A percentile compares a stretch with the other conserved stretches of the same genome.
These are phyloP conservation scores for Lactuca saligna DNA, from an alignment of 129 eudicot species.

Conservation along the genomic window DNA sequence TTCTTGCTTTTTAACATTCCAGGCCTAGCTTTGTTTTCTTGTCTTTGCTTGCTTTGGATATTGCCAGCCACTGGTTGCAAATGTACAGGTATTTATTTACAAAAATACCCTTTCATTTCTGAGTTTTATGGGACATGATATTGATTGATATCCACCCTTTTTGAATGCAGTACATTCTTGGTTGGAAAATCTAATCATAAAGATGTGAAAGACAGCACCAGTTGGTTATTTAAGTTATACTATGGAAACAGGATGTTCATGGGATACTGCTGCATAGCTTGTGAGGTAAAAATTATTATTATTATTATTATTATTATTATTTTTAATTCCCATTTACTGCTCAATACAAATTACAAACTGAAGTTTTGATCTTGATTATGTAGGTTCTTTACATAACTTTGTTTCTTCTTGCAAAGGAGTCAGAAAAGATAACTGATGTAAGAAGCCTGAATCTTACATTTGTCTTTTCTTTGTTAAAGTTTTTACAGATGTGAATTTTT, in stretches of 20 bases:
- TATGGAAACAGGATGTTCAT: slow-evolving; percentile 86
- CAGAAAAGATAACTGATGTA: slow-evolving; percentile 63
- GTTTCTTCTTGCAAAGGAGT: slow-evolving; percentile 80
- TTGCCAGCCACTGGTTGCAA: slow-evolving; percentile 97
- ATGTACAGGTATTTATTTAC: slow-evolving; percentile 73
- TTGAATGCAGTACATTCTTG: slow-evolving; percentile 82
- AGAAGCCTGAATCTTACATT: slow-evolving; percentile 38
- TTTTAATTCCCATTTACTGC: neutral
- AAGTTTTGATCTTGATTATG: slow-evolving; percentile 15
- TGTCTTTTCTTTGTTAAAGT: neutral
- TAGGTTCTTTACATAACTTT: slow-evolving; percentile 88
- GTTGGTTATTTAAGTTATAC: slow-evolving; percentile 82
- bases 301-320: no score
- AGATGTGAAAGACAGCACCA: slow-evolving; percentile 95
- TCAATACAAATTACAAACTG: neutral
- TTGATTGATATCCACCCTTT: slow-evolving; percentile 10
- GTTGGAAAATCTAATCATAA: slow-evolving; percentile 89
- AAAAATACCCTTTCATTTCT: neutral
- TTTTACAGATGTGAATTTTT: neutral
- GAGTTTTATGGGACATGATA: neutral
- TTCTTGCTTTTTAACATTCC: slow-evolving; percentile 26
- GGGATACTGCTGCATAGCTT: slow-evolving; percentile 90
- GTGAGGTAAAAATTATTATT: no score
- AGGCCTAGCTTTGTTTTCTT: slow-evolving; percentile 89
- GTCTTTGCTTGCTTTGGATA: slow-evolving; percentile 94